Evolutionary conservation across 768 basidiomycete species (phyloP).

Genomic region (Pulveroboletus sp.): DNA sequence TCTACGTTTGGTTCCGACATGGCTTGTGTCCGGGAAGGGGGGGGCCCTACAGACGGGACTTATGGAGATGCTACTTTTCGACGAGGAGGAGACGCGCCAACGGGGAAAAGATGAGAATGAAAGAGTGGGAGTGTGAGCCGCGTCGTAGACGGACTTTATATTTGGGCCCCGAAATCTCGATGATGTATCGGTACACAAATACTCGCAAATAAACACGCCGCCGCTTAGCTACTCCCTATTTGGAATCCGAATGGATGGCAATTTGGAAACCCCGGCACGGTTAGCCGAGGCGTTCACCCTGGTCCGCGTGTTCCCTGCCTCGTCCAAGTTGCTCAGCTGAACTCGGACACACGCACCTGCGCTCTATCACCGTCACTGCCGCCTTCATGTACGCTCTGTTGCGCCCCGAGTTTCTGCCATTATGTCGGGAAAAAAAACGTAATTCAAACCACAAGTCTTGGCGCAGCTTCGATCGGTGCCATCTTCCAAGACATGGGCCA

Average conservation of each 20-base stretch:
- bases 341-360: neutral
- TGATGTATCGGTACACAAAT: slow-evolving; percentile 22
- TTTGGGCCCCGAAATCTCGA: slow-evolving; percentile 24
- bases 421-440: neutral
- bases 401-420: neutral
- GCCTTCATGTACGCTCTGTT: neutral
- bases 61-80: slow-evolving; percentile 21
- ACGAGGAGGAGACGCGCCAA: slow-evolving; percentile 3
- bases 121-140: slow-evolving; percentile 28
- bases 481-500: neutral
- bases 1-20: slow-evolving; percentile 43
- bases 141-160: slow-evolving; percentile 33
- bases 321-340: neutral
- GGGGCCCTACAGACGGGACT: slow-evolving; percentile 28
- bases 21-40: neutral
- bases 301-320: slow-evolving; percentile 21
- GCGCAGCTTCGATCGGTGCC: neutral
- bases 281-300: slow-evolving; percentile 8
- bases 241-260: slow-evolving; percentile 21
- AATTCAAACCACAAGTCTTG: neutral
- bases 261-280: slow-evolving; percentile 24
- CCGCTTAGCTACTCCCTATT: slow-evolving; percentile 17
- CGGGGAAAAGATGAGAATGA: slow-evolving; percentile 13
- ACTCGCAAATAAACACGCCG: slow-evolving; percentile 26
- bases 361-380: slow-evolving; percentile 12